These are phyloP conservation scores for Fusarium mundagurra DNA, from an alignment of 2,329 filamentous ascomycete genomes.

Conservation along the genomic window DNA sequence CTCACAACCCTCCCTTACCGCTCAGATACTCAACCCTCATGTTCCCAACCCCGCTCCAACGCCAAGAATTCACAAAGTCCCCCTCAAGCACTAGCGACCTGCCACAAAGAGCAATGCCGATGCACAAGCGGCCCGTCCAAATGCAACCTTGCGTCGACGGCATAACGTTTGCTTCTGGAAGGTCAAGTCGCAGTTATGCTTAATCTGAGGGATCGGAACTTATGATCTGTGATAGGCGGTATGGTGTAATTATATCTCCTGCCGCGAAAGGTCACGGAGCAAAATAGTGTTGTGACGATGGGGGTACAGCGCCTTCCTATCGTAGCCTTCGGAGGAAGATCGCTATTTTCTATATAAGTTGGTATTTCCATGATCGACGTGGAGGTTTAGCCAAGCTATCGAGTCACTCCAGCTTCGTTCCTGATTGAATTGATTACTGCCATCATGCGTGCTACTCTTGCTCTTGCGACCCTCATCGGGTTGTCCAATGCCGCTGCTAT, in stretches of 20 bases:
- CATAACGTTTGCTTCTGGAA: constrained; percentile 27
- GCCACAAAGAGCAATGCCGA: constrained; percentile 31
- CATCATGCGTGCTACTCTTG: constrained; percentile 27
- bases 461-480: constrained; percentile 16
- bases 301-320: constrained; percentile 5
- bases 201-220: constrained; percentile 8
- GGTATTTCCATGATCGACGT: neutral
- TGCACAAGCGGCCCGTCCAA: constrained; percentile 26
- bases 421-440: too few relatives aligned
- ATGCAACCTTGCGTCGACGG: constrained; percentile 15
- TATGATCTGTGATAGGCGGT: constrained; percentile 1
- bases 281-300: neutral
- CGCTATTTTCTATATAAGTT: neutral
- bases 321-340: constrained; percentile 3
- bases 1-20: neutral
- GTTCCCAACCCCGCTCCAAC: constrained; percentile 15
- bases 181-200: constrained; percentile 15
- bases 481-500: constrained; percentile 21
- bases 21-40: neutral
- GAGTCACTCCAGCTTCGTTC: neutral
- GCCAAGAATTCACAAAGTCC: constrained; percentile 35
- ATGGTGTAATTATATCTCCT: constrained; percentile 13
- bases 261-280: constrained; percentile 4
- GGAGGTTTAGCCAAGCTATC: neutral
- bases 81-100: constrained; percentile 13